Evolutionary conservation across 2,329 filamentous ascomycete genomes (phyloP), one percentile per base, ranked within the genome.

Genomic region (Colletotrichum tanaceti): DNA sequence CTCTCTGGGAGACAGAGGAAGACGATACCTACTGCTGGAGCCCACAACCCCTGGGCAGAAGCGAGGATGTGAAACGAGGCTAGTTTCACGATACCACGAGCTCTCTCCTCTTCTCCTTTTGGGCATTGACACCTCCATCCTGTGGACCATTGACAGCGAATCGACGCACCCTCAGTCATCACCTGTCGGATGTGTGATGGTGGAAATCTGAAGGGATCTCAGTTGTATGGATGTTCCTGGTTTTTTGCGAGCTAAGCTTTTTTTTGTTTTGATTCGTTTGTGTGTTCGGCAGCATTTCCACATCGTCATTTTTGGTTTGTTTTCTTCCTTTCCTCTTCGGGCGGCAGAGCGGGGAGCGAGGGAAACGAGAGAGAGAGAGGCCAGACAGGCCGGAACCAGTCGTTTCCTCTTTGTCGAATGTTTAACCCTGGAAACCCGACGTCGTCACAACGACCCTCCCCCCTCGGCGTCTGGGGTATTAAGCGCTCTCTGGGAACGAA

Each of bases 81-180:
- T 58, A 58, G 67, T 70, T 70, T 70, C 67, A 70, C 35, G 53
- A 63, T 52, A 65, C 55, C 43, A 44, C 55, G 52, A 52, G 44
- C 61, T 61, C 66, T 61, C 66, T 55, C 55, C 62, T 59, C 65
- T 68, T 58, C 43, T 63, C 62, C 55, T 65, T 69, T 69, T 62
- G 66, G 57, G 66, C 44, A 69, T 69, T 68, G 50, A 60, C 28
- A 43, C 32, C 20, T 57, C 32, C 35, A 39, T 49, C 44, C 57
- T 55, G 50, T 22, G 57, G 66, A 60, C 44, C 13, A 57, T 57
- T 65, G 66, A 61, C 32, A 69, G 62, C 62, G 62, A 69, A 69
- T 69, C 66, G 49, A 69, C 28, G 20, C 49, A 22, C 63, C 20
- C 32, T 57, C 59, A 24, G 50, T 50, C 50, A 24, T 65, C 62